Percentiles rank a stretch among this genome's conserved stretches.
phyloP scores from a whole-genome alignment of 1,139 yeast genomes.

The Scheffersomyces insectosa region DNA sequence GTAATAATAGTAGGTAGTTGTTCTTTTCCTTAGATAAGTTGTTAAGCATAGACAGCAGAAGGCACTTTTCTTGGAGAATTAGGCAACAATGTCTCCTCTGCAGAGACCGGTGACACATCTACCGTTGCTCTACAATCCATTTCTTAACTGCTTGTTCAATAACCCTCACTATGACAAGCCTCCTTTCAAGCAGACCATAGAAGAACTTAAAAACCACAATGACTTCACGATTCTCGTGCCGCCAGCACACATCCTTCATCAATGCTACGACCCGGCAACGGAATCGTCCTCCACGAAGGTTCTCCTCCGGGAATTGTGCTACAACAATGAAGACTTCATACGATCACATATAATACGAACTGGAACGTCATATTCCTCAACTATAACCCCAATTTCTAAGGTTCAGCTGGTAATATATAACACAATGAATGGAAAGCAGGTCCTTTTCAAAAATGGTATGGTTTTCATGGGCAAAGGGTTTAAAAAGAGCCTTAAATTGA shows the following conservation, averaged over 20 bases:
- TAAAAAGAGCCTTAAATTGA: slow-evolving; percentile 45
- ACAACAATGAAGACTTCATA: slow-evolving; percentile 61
- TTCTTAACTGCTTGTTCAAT: slow-evolving; percentile 67
- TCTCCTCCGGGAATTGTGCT: slow-evolving; percentile 57
- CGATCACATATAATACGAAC: slow-evolving; percentile 65
- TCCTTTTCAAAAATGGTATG: slow-evolving; percentile 56
- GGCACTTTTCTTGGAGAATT: too few species aligned
- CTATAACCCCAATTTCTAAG: slow-evolving; percentile 42
- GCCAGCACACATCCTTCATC: slow-evolving; percentile 50
- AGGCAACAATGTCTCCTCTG: slow-evolving; percentile 1
- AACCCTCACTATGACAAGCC: slow-evolving; percentile 56
- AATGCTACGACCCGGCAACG: slow-evolving; percentile 52
- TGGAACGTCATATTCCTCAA: slow-evolving; percentile 31
- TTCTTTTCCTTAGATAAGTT: too few species aligned
- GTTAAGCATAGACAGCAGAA: too few species aligned
- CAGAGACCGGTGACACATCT: slow-evolving; percentile 19
- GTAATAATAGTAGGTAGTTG: too few species aligned
- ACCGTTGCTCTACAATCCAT: slow-evolving; percentile 58
- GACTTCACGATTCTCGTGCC: slow-evolving; percentile 65
- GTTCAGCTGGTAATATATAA: slow-evolving; percentile 47
- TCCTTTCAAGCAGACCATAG: slow-evolving; percentile 49
- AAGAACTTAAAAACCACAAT: slow-evolving; percentile 41
- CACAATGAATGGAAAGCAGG: slow-evolving; percentile 61
- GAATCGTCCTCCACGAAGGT: slow-evolving; percentile 26
- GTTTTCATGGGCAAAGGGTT: slow-evolving; percentile 62